These are phyloP conservation scores for Xylariaceae sp. DNA, from an alignment of 2,329 filamentous ascomycete genomes.

Conservation along the genomic window DNA sequence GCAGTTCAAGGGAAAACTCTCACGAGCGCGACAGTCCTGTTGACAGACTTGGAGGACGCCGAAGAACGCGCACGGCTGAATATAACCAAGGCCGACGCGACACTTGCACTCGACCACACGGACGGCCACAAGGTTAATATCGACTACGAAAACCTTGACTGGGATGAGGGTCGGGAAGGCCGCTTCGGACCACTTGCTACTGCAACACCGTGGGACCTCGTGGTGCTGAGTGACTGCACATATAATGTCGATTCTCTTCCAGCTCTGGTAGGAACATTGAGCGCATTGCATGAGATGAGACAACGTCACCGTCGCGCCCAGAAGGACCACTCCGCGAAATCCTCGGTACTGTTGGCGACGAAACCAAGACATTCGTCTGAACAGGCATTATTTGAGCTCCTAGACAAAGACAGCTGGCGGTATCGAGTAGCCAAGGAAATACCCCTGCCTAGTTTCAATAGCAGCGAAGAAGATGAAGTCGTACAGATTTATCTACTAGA, in stretches of 20 bases:
- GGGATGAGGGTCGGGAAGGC: slow-evolving; percentile 46
- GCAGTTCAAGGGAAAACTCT: slow-evolving; percentile 13
- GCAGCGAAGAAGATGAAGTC: slow-evolving; percentile 37
- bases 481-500: slow-evolving; percentile 50
- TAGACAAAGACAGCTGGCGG: slow-evolving; percentile 42
- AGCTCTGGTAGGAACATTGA: slow-evolving; percentile 48
- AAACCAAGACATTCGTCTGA: slow-evolving; percentile 54
- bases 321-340: slow-evolving; percentile 17
- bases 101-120: not conserved
- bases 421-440: slow-evolving; percentile 37
- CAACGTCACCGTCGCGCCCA: slow-evolving; percentile 1
- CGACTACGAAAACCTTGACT: slow-evolving; percentile 52
- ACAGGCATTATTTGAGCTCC: slow-evolving; percentile 41
- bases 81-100: slow-evolving; percentile 29
- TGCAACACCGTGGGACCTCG: slow-evolving; percentile 44
- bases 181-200: slow-evolving; percentile 37
- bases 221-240: slow-evolving; percentile 55
- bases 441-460: slow-evolving; percentile 41
- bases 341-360: slow-evolving; percentile 48
- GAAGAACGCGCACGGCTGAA: slow-evolving; percentile 45
- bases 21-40: slow-evolving; percentile 32
- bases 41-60: slow-evolving; percentile 53
- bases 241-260: slow-evolving; percentile 55
- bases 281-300: slow-evolving; percentile 41
- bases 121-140: slow-evolving; percentile 20